Evolutionary conservation across 2,329 filamentous ascomycete genomes (phyloP), one percentile per base, ranked within the genome.

Genomic region (Colletotrichum phormii): DNA sequence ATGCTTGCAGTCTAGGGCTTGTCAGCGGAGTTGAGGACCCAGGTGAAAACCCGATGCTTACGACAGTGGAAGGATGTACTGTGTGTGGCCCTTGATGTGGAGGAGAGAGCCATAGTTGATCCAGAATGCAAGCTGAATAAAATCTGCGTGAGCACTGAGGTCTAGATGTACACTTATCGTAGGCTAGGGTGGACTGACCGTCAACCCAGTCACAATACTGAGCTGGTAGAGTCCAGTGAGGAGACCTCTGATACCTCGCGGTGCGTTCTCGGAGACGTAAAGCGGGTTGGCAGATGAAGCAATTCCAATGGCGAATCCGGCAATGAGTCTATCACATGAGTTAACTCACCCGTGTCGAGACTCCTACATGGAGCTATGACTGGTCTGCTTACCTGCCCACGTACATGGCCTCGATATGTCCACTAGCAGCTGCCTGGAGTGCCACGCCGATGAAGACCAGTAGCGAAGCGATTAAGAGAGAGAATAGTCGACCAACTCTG

Each of bases 241-340:
- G 13, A 86, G 77, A 76, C 88, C 88, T 77, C 89, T 84, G 57
- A 84, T 87, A 15, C 83, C 84, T 0, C 88, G 85, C 75, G 88
- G 86, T 0, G 89, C 86, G 76, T 86, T 87, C 77, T 91, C 89
- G 1, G 88, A 86, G 64, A 90, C 87, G 76, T 90, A 91, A 51
- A 90, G 84, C 2, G 89, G 89, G 4, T 90, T 86, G 35, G 86
- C 84, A 80, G 88, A 87, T 13, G 84, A 87, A 0, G 85, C 85
- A 33, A 85, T 84, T 8, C 87, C 87, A 72, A 88, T 86, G 5
- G 86, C 87, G 26, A 88, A 76, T 53, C 87, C 86, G 46, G 85
- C 84, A 84, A 66, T 86, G 80, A 18, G 86, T 75, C 13, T 86
- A 87, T 37, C 85, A 86, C 77, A 84, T 84, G 1, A n/a, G 83